Conservation (phyloP, 2,329 filamentous ascomycete species). For the Elsinoe australis region DNA sequence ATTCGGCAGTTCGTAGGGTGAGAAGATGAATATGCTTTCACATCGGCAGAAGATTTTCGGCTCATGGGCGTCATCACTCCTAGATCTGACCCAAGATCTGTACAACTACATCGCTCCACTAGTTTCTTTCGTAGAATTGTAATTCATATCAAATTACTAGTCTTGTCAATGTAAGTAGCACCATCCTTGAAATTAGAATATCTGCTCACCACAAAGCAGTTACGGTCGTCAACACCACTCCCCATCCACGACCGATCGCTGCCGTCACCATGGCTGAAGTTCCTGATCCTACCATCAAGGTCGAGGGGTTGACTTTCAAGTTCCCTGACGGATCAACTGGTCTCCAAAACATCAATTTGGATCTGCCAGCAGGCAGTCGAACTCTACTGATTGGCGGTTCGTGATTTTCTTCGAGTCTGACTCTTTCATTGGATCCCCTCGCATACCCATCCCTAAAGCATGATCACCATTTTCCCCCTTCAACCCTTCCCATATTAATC, state of each 20-base stretch:
- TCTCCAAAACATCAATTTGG: conserved; percentile 62
- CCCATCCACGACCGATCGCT: not conserved
- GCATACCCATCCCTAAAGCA: not conserved
- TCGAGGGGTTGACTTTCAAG: conserved; percentile 72
- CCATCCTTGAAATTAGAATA: too few species aligned
- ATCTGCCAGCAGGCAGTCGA: conserved; percentile 72
- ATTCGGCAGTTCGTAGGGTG: conserved; percentile 3
- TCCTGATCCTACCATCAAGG: conserved; percentile 56
- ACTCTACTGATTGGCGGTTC: conserved; percentile 82
- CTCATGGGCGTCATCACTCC: conserved; percentile 8
- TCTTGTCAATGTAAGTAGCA: too few species aligned
- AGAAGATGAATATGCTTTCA: conserved; percentile 5
- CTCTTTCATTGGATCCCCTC: conserved; percentile 7
- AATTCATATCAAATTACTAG: too few species aligned
- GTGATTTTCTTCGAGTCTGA: conserved; percentile 17
- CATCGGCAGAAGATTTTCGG: conserved; percentile 10
- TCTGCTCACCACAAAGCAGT: too few species aligned
- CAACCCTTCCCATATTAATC: conserved; percentile 20
- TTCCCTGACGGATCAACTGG: conserved; percentile 83
- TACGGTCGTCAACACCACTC: not conserved
- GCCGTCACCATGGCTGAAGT: conserved; percentile 19
- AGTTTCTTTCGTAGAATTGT: too few species aligned
- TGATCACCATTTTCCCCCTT: conserved; percentile 19
- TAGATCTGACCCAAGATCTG: not conserved
- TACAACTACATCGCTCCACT: too few species aligned